phyloP scores from a whole-genome alignment of 164 flowering plant species.

The Magnolia sinica region DNA sequence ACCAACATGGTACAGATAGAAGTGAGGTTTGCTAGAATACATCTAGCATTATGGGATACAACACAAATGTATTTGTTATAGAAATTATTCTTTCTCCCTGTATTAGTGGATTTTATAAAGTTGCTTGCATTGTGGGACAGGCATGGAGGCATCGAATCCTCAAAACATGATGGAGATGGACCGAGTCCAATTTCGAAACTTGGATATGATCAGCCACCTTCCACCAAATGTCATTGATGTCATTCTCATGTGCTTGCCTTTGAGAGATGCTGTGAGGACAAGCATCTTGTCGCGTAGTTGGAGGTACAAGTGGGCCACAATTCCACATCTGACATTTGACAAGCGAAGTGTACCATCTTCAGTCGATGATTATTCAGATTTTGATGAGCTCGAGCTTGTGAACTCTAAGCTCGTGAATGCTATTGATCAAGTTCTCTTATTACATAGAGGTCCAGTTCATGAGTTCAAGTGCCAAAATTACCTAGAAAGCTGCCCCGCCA shows the following conservation, averaged over 20 bases:
- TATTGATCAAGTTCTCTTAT: conserved; percentile 45
- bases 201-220: conserved; percentile 51
- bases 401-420: conserved; percentile 35
- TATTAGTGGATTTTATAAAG: background rate
- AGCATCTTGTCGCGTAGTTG: conserved; percentile 57
- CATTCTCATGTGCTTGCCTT: conserved; percentile 49
- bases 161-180: too few species aligned
- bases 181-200: background rate
- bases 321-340: conserved; percentile 51
- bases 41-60: too few species aligned
- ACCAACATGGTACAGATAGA: too few species aligned
- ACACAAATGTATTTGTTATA: too few species aligned
- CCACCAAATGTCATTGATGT: conserved; percentile 55
- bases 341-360: conserved; percentile 29
- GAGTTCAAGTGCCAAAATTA: conserved; percentile 43
- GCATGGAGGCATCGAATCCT: too few species aligned
- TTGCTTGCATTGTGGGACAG: too few species aligned
- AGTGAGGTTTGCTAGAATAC: too few species aligned
- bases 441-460: conserved; percentile 66
- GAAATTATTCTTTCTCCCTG: too few species aligned
- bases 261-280: conserved; percentile 67
- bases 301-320: conserved; percentile 61
- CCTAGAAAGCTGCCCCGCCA: conserved; percentile 44
- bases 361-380: conserved; percentile 12
- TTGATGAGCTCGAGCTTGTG: background rate